These are phyloP conservation scores for Tetrahymena malaccensis DNA, from an alignment of 73 alveolate genomes.

Conservation along the genomic window DNA sequence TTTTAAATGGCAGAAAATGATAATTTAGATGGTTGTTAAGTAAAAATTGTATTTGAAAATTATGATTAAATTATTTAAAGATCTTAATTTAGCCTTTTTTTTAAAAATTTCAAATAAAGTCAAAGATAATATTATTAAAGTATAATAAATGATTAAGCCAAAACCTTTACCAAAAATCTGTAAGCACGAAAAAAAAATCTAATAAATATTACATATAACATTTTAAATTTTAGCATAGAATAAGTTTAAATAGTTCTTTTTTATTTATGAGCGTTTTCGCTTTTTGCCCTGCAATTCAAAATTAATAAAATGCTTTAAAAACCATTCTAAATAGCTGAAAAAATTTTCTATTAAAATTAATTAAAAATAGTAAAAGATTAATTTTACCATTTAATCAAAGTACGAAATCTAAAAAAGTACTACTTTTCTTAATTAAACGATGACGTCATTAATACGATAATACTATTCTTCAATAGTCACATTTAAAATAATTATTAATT, in stretches of 20 bases:
- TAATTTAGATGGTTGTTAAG: background rate
- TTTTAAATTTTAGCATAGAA: too few relatives aligned
- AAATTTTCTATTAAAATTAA: background rate
- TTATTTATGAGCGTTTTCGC: too few relatives aligned
- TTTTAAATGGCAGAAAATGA: background rate
- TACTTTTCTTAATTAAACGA: too few relatives aligned
- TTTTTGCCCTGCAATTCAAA: background rate
- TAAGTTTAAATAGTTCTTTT: too few relatives aligned
- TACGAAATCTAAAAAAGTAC: background rate
- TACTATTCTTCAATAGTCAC: background rate
- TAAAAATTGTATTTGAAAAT: too few relatives aligned
- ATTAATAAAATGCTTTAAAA: background rate
- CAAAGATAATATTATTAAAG: background rate
- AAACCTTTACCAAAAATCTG: too few relatives aligned
- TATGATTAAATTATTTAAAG: background rate
- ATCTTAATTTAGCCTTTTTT: background rate
- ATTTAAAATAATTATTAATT: too few relatives aligned
- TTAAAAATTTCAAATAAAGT: background rate
- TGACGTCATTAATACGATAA: background rate
- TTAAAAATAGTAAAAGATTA: background rate
- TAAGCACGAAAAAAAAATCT: too few relatives aligned
- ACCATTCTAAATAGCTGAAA: background rate
- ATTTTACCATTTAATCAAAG: background rate
- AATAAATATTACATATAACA: too few relatives aligned
- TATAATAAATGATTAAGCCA: background rate